Percentiles rank a stretch among this genome's conserved stretches.
Evolutionary conservation across 805 yeast species (phyloP).

Genomic region (Candida patagonica): DNA sequence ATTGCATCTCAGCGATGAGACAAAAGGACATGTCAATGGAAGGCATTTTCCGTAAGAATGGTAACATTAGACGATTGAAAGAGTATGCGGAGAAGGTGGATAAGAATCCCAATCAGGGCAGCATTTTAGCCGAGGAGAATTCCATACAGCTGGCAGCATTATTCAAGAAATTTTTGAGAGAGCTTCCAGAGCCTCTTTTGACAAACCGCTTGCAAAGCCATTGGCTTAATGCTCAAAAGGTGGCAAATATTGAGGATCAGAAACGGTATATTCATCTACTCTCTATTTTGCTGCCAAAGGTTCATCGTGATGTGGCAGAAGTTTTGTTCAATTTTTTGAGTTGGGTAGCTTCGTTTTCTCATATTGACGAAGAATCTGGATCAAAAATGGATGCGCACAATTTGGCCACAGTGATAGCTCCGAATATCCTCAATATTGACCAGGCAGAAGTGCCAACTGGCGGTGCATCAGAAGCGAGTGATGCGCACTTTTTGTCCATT

Average conservation of each 20-base stretch:
- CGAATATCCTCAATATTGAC: conserved; percentile 68
- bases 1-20: conserved; percentile 68
- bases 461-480: conserved; percentile 20
- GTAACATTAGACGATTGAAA: conserved; percentile 76
- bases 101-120: conserved; percentile 57
- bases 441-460: conserved; percentile 12
- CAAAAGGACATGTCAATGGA: conserved; percentile 91
- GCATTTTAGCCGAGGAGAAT: conserved; percentile 63
- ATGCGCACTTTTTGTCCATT: conserved; percentile 69
- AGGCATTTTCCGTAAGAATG: conserved; percentile 93
- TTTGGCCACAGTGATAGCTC: conserved; percentile 90
- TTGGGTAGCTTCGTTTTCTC: conserved; percentile 95
- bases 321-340: conserved; percentile 76
- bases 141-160: conserved; percentile 91
- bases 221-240: conserved; percentile 52
- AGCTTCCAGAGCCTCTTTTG: conserved; percentile 83
- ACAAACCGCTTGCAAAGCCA: conserved; percentile 65
- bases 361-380: conserved; percentile 79
- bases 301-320: conserved; percentile 77
- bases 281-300: conserved; percentile 70
- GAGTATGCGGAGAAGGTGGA: conserved; percentile 69
- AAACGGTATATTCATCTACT: conserved; percentile 51
- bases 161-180: conserved; percentile 83
- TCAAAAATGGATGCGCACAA: conserved; percentile 96
- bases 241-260: conserved; percentile 36